A percentile compares a stretch with the other conserved stretches of the same genome.
phyloP scores from a whole-genome alignment of 768 basidiomycete genomes.

The Serendipita indica region DNA sequence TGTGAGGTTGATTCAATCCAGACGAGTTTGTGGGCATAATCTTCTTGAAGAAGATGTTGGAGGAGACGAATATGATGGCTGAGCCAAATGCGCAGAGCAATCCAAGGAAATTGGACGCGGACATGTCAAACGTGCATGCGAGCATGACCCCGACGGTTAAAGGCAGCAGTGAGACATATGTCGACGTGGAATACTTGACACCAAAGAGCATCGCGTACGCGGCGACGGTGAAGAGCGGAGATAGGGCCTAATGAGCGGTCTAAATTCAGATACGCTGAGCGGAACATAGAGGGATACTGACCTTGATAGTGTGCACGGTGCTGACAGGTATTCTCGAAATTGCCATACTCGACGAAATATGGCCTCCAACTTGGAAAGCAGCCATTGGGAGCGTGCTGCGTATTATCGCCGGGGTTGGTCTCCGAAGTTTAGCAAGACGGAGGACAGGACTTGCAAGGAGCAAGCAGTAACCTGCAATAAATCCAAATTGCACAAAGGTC shows the following conservation, averaged over 20 bases:
- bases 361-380: conserved; percentile 91
- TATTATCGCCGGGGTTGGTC: conserved; percentile 59
- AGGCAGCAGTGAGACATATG: conserved; percentile 87
- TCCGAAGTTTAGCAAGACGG: conserved; percentile 50
- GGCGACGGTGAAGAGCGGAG: conserved; percentile 91
- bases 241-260: conserved; percentile 73
- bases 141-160: conserved; percentile 95
- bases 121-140: conserved; percentile 85
- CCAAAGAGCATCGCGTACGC: conserved; percentile 89
- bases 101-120: conserved; percentile 70
- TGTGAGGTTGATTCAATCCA: conserved; percentile 34
- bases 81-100: conserved; percentile 95
- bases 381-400: conserved; percentile 85
- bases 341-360: conserved; percentile 95
- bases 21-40: conserved; percentile 57
- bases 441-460: conserved; percentile 66
- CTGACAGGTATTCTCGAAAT: conserved; percentile 93
- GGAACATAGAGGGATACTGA: no score
- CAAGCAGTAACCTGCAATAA: conserved; percentile 76
- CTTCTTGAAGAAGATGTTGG: conserved; percentile 99
- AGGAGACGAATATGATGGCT: conserved; percentile 90
- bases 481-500: conserved; percentile 95
- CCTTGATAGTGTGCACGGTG: conserved; percentile 99
- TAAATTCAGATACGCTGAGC: conserved; percentile 10
- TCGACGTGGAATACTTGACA: conserved; percentile 82